Conservation (phyloP, 148 eudicot species). For the Camellia japonica region DNA sequence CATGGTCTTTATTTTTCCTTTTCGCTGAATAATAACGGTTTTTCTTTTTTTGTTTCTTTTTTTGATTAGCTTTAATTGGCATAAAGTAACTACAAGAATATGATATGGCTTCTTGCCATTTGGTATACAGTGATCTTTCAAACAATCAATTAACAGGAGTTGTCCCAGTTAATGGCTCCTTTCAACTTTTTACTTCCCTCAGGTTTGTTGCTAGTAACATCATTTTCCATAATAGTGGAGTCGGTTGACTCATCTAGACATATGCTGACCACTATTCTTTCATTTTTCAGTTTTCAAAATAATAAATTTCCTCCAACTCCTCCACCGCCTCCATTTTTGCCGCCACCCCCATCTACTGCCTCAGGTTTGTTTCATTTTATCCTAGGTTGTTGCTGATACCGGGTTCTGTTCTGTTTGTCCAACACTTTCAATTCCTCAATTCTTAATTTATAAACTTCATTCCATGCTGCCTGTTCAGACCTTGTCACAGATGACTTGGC, state of each 20-base stretch:
- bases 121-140: constrained; percentile 71
- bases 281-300: constrained; percentile 52
- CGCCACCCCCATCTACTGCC: constrained; percentile 34
- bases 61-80: not conserved
- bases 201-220: constrained; percentile 45
- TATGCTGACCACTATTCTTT: constrained; percentile 18
- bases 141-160: constrained; percentile 51
- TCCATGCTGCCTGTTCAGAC: not conserved
- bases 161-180: constrained; percentile 80
- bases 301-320: constrained; percentile 40
- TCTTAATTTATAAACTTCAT: not conserved
- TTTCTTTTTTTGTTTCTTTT: not conserved
- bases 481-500: too few species aligned
- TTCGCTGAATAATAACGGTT: not conserved
- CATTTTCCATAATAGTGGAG: not conserved
- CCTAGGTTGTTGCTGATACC: not conserved
- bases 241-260: constrained; percentile 4
- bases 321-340: constrained; percentile 42
- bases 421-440: not conserved
- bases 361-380: constrained; percentile 37
- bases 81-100: not conserved
- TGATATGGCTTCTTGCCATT: constrained; percentile 8
- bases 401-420: not conserved
- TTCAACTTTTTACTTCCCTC: constrained; percentile 64
- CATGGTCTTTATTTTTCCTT: not conserved